phyloP scores from a whole-genome alignment of 1,284 basidiomycete species.

The Ceratobasidium sp. region DNA sequence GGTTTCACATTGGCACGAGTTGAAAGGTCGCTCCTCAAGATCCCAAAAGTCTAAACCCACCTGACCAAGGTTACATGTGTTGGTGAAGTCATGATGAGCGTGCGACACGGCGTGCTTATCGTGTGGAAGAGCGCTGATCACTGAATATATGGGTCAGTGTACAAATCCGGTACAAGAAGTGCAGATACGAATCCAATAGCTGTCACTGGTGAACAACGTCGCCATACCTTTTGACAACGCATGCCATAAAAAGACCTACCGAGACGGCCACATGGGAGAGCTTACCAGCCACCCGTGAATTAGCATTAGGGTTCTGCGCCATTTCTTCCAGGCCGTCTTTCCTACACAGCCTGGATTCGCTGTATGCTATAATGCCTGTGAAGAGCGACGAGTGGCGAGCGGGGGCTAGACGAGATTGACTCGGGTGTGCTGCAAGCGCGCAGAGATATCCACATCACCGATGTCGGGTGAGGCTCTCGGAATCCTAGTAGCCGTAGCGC shows the following conservation, averaged over 20 bases:
- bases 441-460: not conserved
- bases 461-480: not conserved
- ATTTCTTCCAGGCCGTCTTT: not conserved
- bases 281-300: not conserved
- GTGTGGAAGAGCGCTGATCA: not conserved
- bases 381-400: not conserved
- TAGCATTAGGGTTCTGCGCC: not conserved
- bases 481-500: not conserved
- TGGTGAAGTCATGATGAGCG: too few species aligned
- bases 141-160: not conserved
- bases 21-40: too few species aligned
- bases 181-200: not conserved
- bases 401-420: not conserved
- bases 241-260: not conserved
- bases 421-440: not conserved
- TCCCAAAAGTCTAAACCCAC: too few species aligned
- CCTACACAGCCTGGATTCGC: not conserved
- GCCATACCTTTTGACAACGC: not conserved
- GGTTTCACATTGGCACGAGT: too few species aligned
- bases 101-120: not conserved
- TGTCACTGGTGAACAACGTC: not conserved
- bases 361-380: not conserved
- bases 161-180: conserved; percentile 2
- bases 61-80: too few species aligned
- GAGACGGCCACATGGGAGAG: not conserved